Evolutionary conservation across 1,139 yeast genomes (phyloP).

Genomic region (Yamadazyma spencermartinsiae): DNA sequence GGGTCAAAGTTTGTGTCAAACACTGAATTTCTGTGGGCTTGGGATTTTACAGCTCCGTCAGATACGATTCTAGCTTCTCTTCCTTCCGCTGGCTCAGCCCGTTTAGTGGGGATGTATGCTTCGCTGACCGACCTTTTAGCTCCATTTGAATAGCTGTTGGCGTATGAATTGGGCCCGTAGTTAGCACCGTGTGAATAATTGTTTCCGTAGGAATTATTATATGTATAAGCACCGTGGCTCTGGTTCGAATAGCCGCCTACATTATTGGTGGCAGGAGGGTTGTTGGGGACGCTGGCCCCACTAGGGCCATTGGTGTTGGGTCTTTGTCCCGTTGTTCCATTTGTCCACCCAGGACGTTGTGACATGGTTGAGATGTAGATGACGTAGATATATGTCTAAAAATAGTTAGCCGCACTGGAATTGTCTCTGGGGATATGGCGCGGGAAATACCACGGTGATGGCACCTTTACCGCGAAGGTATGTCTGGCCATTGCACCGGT

Average conservation of each 20-base stretch:
- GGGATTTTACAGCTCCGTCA: slow-evolving; percentile 13
- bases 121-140: slow-evolving; percentile 3
- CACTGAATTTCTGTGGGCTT: slow-evolving; percentile 13
- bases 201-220: too few species aligned
- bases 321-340: too few species aligned
- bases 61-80: slow-evolving; percentile 9
- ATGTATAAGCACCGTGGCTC: too few species aligned
- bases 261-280: neutral
- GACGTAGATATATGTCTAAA: neutral
- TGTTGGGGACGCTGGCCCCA: neutral
- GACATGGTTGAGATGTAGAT: neutral
- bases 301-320: neutral
- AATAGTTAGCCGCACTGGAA: too few species aligned
- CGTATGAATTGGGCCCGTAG: too few species aligned
- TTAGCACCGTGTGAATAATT: too few species aligned
- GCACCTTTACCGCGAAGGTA: too few species aligned
- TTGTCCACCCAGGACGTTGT: neutral
- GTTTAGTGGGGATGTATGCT: neutral
- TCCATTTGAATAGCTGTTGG: too few species aligned
- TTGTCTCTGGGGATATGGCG: too few species aligned
- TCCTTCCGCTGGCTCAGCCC: neutral
- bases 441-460: too few species aligned
- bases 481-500: too few species aligned
- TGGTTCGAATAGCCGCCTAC: too few species aligned
- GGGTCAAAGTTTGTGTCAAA: slow-evolving; percentile 20